Evolutionary conservation across 257 asterid genomes (phyloP).

Genomic region (Nicotiana paniculata): DNA sequence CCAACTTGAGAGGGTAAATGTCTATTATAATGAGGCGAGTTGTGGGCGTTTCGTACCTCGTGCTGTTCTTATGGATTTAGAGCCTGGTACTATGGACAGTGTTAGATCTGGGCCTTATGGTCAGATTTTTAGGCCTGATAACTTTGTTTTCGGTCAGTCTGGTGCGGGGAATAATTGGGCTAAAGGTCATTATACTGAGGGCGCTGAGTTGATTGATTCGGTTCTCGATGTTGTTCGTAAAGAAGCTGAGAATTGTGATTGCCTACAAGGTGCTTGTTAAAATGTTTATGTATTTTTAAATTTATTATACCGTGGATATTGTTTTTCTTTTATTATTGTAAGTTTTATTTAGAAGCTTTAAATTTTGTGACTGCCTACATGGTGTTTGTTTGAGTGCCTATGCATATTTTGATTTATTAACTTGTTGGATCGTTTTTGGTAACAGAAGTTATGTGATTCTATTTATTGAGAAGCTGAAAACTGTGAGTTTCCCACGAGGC

Average conservation of each 20-base stretch:
- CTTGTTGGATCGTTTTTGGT: too few relatives aligned
- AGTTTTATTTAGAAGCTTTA: too few relatives aligned
- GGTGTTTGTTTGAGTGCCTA: too few relatives aligned
- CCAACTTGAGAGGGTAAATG: constrained; percentile 42
- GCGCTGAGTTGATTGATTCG: constrained; percentile 44
- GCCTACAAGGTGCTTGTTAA: constrained; percentile 25
- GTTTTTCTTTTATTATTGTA: too few relatives aligned
- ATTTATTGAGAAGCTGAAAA: too few relatives aligned
- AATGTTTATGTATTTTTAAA: not conserved
- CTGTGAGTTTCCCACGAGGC: not conserved
- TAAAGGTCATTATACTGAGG: constrained; percentile 41
- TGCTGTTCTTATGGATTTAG: constrained; percentile 46
- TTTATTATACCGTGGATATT: not conserved
- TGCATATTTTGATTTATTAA: too few relatives aligned
- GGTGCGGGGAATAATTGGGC: constrained; percentile 27
- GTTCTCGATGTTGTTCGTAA: constrained; percentile 45
- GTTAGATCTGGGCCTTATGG: constrained; percentile 34
- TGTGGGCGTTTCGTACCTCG: constrained; percentile 41
- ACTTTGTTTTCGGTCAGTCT: constrained; percentile 37
- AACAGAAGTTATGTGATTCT: too few relatives aligned
- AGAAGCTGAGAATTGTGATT: constrained; percentile 46
- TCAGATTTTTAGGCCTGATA: constrained; percentile 36
- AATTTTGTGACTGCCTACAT: too few relatives aligned
- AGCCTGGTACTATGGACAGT: constrained; percentile 53
- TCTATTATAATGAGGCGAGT: constrained; percentile 42